Evolutionary conservation across 352 stramenopile genomes (phyloP).

Genomic region (Phytophthora fragariae): DNA sequence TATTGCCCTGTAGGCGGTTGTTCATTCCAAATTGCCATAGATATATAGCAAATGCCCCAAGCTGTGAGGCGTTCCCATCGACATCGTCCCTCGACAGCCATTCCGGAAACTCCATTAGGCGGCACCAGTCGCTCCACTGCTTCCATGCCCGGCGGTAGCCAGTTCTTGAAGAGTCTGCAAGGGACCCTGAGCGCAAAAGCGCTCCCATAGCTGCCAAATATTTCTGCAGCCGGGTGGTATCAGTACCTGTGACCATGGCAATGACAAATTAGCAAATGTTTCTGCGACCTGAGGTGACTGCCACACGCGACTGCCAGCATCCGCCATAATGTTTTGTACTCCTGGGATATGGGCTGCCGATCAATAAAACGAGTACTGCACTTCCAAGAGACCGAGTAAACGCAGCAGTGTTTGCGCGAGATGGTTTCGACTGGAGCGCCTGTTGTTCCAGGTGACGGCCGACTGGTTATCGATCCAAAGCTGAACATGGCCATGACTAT

Average conservation of each 20-base stretch:
- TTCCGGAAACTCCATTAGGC: conserved; percentile 1
- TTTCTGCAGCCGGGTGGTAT: conserved; percentile 7
- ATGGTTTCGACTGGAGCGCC: not conserved
- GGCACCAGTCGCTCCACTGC: conserved; percentile 11
- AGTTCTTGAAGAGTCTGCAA: conserved; percentile 2
- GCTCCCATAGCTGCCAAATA: conserved; percentile 12
- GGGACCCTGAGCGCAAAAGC: conserved; percentile 8
- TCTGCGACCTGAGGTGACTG: not conserved
- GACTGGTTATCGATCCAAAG: conserved; percentile 21
- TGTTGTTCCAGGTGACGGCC: conserved; percentile 13
- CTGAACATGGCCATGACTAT: conserved; percentile 1
- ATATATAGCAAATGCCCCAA: conserved; percentile 26
- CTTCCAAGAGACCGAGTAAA: conserved; percentile 1
- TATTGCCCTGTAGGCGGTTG: conserved; percentile 7
- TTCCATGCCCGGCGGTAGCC: not conserved
- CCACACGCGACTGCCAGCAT: conserved; percentile 6
- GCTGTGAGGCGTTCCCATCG: conserved; percentile 7
- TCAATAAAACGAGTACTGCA: conserved; percentile 4
- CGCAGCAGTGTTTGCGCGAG: conserved; percentile 6
- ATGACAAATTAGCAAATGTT: conserved; percentile 2
- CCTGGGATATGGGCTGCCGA: conserved; percentile 10
- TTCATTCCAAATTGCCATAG: conserved; percentile 31
- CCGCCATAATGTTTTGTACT: not conserved
- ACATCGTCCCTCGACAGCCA: not conserved
- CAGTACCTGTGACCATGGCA: conserved; percentile 1